Evolutionary conservation across 2,329 filamentous ascomycete species (phyloP).

Genomic region (Ceratocystis albifundus): DNA sequence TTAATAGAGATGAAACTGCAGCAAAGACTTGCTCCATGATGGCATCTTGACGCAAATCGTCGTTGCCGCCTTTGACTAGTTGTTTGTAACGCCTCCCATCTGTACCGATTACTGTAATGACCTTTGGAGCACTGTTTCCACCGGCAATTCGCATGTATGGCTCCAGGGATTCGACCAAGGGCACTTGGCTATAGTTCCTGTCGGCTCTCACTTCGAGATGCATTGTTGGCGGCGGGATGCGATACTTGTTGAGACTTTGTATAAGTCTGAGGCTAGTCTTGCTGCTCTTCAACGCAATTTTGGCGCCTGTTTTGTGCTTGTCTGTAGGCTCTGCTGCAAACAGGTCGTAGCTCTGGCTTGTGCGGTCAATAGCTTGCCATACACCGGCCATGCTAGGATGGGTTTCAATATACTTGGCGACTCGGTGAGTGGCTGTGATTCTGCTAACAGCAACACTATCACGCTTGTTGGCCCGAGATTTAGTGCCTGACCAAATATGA

Average conservation of each 20-base stretch:
- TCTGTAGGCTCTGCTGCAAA: slow-evolving; percentile 55
- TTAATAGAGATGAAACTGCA: slow-evolving; percentile 81
- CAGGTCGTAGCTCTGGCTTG: slow-evolving; percentile 54
- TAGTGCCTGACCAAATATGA: slow-evolving; percentile 77
- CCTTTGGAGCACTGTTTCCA: slow-evolving; percentile 86
- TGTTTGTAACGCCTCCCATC: slow-evolving; percentile 77
- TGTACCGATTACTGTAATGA: slow-evolving; percentile 68
- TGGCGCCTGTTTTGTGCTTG: slow-evolving; percentile 56
- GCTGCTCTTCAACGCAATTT: slow-evolving; percentile 53
- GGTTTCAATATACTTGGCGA: slow-evolving; percentile 51
- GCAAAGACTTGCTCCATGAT: slow-evolving; percentile 99
- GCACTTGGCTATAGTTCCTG: slow-evolving; percentile 64
- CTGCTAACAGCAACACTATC: slow-evolving; percentile 67
- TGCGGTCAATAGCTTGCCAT: slow-evolving; percentile 62
- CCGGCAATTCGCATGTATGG: slow-evolving; percentile 72
- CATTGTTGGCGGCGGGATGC: slow-evolving; percentile 81
- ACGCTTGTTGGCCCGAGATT: slow-evolving; percentile 54
- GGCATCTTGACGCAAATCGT: slow-evolving; percentile 91
- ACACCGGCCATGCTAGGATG: slow-evolving; percentile 41
- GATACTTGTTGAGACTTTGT: slow-evolving; percentile 49
- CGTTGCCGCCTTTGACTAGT: slow-evolving; percentile 87
- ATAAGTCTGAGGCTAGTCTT: slow-evolving; percentile 51
- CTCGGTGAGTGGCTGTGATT: slow-evolving; percentile 56
- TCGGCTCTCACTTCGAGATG: slow-evolving; percentile 62
- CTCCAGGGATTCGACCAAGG: slow-evolving; percentile 61